Base-by-base conservation (phyloP, 371 early-diverging fungal genomes). In the Parasitella parasitica region DNA sequence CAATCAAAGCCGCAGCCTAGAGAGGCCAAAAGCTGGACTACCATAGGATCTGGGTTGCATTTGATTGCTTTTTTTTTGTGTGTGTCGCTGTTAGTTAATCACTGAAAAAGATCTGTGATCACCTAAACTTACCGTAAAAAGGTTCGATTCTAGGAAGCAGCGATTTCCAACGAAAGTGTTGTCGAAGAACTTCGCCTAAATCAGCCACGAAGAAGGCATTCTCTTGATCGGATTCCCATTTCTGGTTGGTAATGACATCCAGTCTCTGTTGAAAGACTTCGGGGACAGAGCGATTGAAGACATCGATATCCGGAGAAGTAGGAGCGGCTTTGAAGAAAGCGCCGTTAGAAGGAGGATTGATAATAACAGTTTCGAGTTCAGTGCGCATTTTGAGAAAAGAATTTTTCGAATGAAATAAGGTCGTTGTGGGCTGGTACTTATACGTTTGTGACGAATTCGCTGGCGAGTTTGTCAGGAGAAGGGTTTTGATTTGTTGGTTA, bases 171-270 rank as follows among this genome's bases (percentile, higher is more conserved):
- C 89, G 90, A 38, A 75, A 57, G 69, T 91, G 89, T 83, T 97
- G 97, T 55, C 94, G 88, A 39, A 83, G 82, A 24, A 97, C 86
- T 72, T 91, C 89, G 57, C 95, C 96, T 59, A 97, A 69, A 72
- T 98, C 97, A 48, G 86, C 91, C 36, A 97, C 94, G 76, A 89
- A 95, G 72, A 98, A 98, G 22, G 97, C 90, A 64, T 95, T 94
- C 69, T 94, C 94, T 57, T 84, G 84, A 61, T 86, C 88, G 41
- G 71, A 63, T 65, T 88, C 88, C 69, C 72, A 82, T 37, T 72
- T 78, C 36, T 76, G 76, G 13, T 64, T 58, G 28, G 82, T 64
- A 27, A 76, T 72, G 11, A 80, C 59, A 26, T 76, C 68, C 8
- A 80, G 66, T 30, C 71, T 72, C 34, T 74, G 62, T 36, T 69